Base-by-base conservation (phyloP, 495 filamentous ascomycete genomes). In the Aspergillus asperescens region DNA sequence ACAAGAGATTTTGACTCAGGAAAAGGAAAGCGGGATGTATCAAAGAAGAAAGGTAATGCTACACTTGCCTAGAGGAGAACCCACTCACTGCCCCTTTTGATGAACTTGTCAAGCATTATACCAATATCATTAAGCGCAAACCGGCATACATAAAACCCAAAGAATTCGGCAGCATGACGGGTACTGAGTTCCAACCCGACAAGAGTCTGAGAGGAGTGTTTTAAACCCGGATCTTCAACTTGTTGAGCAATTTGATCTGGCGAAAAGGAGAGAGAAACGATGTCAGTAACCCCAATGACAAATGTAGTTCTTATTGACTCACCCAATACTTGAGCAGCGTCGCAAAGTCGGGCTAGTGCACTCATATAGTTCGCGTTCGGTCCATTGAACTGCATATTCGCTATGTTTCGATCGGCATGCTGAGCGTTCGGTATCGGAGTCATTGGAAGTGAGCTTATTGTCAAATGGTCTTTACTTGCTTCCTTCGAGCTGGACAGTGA, bases 81-180 rank as follows among this genome's bases (percentile, higher is more conserved):
- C 92, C 91, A 97, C 72, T 98, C 92, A 58, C 83, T 94, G 28
- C 92, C 89, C 53, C 92, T 81, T 76, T 97, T 97, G 64, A 98
- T 83, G 62, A 92, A 97, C 68, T 97, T 98, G 68, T 98, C 93
- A 62, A 97, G 76, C 74, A 98, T 79, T 65, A 95, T 62, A 34
- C 82, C 77, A 54, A 98, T 72, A 68, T 98, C 93, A 7, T 85
- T 76, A 40, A 97, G 68, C 24, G 89, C 90, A 64, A 97, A 98
- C 13, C 94, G 88, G 67, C 92, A 96, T 15, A 98, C 77, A 64
- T 90, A 97, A 69, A 98, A 96, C 24, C 85, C 91, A 66, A 98
- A 98, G 72, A 98, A 98, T 62, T 97, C 93, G 25, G 94, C 89
- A 8, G 93, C 94, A 69, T 96, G 92, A 16, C 90, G 82, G 24